Conservation (phyloP, 2,329 filamentous ascomycete species). For the Alternaria hordeiaustralica region DNA sequence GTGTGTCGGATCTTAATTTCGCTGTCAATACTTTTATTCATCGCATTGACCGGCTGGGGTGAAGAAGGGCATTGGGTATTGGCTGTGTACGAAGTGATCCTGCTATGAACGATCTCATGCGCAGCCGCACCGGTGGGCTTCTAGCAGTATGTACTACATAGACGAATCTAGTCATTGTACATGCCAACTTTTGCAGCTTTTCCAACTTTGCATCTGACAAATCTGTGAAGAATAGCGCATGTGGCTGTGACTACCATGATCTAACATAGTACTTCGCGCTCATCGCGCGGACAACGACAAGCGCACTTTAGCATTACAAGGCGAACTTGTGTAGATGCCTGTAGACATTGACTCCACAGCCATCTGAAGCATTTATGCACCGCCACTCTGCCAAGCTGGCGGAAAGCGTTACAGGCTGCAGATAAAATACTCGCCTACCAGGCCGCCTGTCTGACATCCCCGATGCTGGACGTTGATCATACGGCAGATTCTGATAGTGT, state of each 20-base stretch:
- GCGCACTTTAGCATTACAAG: background rate
- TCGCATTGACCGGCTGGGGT: constrained; percentile 24
- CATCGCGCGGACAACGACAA: background rate
- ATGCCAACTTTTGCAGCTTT: background rate
- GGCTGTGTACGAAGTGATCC: background rate
- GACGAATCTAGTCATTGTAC: background rate
- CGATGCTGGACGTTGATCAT: background rate
- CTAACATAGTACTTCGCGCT: background rate
- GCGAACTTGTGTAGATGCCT: background rate
- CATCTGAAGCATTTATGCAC: background rate
- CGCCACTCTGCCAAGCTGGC: background rate
- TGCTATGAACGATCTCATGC: background rate
- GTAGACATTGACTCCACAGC: background rate
- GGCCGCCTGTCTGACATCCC: background rate
- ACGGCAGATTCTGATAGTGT: background rate
- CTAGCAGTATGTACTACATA: background rate
- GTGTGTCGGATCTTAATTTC: constrained; percentile 27
- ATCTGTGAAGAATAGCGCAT: background rate
- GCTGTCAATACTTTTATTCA: constrained; percentile 32
- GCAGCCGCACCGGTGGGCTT: background rate
- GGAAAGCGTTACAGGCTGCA: background rate
- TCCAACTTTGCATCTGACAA: background rate
- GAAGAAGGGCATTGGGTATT: background rate
- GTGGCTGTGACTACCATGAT: background rate
- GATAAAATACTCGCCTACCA: background rate